Percentiles rank a stretch among this genome's conserved stretches.
Evolutionary conservation across 1,284 basidiomycete genomes (phyloP).

Genomic region (Leccinum pachyderme): DNA sequence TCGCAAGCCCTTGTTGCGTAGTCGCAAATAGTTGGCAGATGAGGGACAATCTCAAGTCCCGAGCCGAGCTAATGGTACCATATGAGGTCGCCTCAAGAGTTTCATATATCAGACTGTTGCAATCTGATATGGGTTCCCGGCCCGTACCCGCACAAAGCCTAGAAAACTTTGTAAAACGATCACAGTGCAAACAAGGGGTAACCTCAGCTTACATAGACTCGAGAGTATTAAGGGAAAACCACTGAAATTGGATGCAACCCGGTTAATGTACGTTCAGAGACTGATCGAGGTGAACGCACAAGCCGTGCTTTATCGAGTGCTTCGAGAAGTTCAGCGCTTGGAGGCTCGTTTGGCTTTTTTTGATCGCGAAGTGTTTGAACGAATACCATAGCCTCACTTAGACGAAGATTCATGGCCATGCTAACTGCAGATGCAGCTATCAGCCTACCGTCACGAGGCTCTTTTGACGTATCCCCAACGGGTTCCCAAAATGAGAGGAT

Average conservation of each 20-base stretch:
- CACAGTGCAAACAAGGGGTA: background rate
- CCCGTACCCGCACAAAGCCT: slow-evolving; percentile 44
- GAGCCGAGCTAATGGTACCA: slow-evolving; percentile 21
- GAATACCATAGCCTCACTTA: slow-evolving; percentile 36
- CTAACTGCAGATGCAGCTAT: slow-evolving; percentile 43
- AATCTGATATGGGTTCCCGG: slow-evolving; percentile 36
- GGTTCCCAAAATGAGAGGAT: slow-evolving; percentile 46
- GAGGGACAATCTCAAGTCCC: slow-evolving; percentile 39
- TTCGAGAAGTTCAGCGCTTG: slow-evolving; percentile 28
- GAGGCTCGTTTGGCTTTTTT: slow-evolving; percentile 27
- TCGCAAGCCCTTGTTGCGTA: slow-evolving; percentile 31
- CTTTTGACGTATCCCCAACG: slow-evolving; percentile 31
- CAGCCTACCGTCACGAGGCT: slow-evolving; percentile 40
- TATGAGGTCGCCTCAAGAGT: slow-evolving; percentile 31
- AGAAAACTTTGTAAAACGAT: slow-evolving; percentile 8
- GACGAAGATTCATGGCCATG: slow-evolving; percentile 45
- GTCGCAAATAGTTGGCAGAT: slow-evolving; percentile 34
- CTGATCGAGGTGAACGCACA: slow-evolving; percentile 27
- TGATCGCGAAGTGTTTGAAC: slow-evolving; percentile 28
- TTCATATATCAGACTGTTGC: slow-evolving; percentile 30
- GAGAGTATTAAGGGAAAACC: slow-evolving; percentile 38
- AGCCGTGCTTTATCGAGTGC: slow-evolving; percentile 38
- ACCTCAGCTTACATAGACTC: slow-evolving; percentile 39
- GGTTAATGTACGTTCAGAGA: slow-evolving; percentile 12
- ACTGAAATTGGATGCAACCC: slow-evolving; percentile 28